These are phyloP conservation scores for Suhomyces prunicola DNA, from an alignment of 805 yeast genomes.

Conservation along the genomic window DNA sequence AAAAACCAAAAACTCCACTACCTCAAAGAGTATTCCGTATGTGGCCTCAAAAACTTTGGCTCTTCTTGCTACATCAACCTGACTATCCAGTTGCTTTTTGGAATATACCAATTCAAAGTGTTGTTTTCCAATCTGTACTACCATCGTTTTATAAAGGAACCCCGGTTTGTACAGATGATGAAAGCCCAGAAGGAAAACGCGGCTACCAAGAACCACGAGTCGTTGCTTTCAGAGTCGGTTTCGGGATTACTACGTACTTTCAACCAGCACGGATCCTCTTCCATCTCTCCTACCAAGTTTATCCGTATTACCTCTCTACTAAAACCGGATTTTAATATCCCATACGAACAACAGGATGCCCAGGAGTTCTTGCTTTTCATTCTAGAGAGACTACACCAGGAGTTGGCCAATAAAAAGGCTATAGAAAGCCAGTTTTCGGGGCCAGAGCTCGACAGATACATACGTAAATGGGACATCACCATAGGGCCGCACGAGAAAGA, in stretches of 20 bases:
- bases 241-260: slow-evolving; percentile 56
- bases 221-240: slow-evolving; percentile 47
- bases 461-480: slow-evolving; percentile 30
- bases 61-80: slow-evolving; percentile 76
- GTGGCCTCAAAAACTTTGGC: slow-evolving; percentile 66
- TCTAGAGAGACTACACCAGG: slow-evolving; percentile 67
- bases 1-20: slow-evolving; percentile 13
- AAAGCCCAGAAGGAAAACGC: slow-evolving; percentile 11
- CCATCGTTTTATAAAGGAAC: slow-evolving; percentile 40
- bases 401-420: slow-evolving; percentile 37
- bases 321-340: slow-evolving; percentile 67
- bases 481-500: slow-evolving; percentile 33
- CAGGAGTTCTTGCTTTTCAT: slow-evolving; percentile 70
- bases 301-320: slow-evolving; percentile 48
- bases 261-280: slow-evolving; percentile 53
- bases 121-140: slow-evolving; percentile 48
- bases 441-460: slow-evolving; percentile 22
- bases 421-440: slow-evolving; percentile 15
- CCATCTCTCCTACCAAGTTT: slow-evolving; percentile 65
- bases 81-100: slow-evolving; percentile 68
- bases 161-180: slow-evolving; percentile 24
- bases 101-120: slow-evolving; percentile 45
- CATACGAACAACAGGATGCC: slow-evolving; percentile 77
- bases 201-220: background rate
- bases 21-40: slow-evolving; percentile 45